These are phyloP conservation scores for Aegilops sharonensis DNA, from an alignment of 176 grass and related monocot genomes.

Conservation along the genomic window DNA sequence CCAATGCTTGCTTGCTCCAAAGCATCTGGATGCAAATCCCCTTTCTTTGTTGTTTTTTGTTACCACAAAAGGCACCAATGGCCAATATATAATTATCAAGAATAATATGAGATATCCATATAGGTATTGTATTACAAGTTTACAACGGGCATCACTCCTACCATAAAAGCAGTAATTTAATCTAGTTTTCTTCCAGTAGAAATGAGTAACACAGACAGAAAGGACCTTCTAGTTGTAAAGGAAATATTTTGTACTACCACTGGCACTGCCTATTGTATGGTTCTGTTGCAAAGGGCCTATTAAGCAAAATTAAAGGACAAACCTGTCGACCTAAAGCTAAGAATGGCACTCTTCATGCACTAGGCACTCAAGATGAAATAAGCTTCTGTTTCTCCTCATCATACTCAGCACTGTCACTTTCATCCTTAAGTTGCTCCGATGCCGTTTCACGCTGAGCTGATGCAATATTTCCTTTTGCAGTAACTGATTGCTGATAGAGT, in stretches of 20 bases:
- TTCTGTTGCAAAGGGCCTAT: slow-evolving; percentile 1
- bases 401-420: slow-evolving; percentile 5
- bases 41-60: not conserved
- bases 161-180: not conserved
- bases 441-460: not conserved
- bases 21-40: not conserved
- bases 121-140: not conserved
- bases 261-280: not conserved
- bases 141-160: not conserved
- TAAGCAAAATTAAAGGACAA: slow-evolving; percentile 15
- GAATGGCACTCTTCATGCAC: slow-evolving; percentile 26
- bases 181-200: not conserved
- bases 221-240: not conserved
- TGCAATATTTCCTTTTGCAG: slow-evolving; percentile 32
- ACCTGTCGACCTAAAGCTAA: slow-evolving; percentile 25
- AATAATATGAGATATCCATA: slow-evolving; percentile 1
- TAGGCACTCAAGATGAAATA: slow-evolving; percentile 37
- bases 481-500: slow-evolving; percentile 85
- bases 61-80: not conserved
- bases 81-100: not conserved
- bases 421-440: slow-evolving; percentile 19
- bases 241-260: not conserved
- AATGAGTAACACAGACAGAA: not conserved
- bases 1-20: not conserved
- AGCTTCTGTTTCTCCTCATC: slow-evolving; percentile 55